Evolutionary conservation across 352 stramenopile genomes (phyloP).

Genomic region (Halophytophthora batemanensis): DNA sequence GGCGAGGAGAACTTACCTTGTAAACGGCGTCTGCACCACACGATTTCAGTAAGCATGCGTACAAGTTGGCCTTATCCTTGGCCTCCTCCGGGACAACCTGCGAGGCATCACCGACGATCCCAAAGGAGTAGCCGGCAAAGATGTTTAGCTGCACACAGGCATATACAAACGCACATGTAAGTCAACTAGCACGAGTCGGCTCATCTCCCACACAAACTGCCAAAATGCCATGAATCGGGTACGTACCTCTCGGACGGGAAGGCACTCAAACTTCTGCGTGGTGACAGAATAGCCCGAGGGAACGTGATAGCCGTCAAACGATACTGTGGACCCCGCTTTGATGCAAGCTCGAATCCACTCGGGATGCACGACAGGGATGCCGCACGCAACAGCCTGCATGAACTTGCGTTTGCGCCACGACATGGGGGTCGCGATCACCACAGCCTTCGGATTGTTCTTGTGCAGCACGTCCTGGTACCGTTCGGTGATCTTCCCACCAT

Average conservation of each 20-base stretch:
- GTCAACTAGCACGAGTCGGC: constrained; percentile 1
- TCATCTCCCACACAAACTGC: not conserved
- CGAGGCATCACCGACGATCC: constrained; percentile 53
- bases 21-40: constrained; percentile 61
- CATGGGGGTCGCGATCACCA: constrained; percentile 72
- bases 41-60: constrained; percentile 54
- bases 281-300: constrained; percentile 63
- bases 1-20: constrained; percentile 35
- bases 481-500: constrained; percentile 57
- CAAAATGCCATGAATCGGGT: not conserved
- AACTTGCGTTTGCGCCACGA: constrained; percentile 83
- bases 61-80: constrained; percentile 44
- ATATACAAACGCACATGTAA: constrained; percentile 1
- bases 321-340: constrained; percentile 36
- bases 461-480: constrained; percentile 46
- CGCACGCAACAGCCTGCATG: constrained; percentile 72
- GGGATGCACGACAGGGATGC: constrained; percentile 78
- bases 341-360: constrained; percentile 78
- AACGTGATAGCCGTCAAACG: constrained; percentile 70
- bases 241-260: constrained; percentile 28
- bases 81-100: constrained; percentile 25
- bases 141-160: constrained; percentile 45
- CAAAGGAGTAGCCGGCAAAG: constrained; percentile 58
- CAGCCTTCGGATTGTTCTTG: constrained; percentile 45
- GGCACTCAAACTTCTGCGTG: constrained; percentile 66